phyloP scores from a whole-genome alignment of 2,329 filamentous ascomycete genomes.

The Neobulgaria alba region DNA sequence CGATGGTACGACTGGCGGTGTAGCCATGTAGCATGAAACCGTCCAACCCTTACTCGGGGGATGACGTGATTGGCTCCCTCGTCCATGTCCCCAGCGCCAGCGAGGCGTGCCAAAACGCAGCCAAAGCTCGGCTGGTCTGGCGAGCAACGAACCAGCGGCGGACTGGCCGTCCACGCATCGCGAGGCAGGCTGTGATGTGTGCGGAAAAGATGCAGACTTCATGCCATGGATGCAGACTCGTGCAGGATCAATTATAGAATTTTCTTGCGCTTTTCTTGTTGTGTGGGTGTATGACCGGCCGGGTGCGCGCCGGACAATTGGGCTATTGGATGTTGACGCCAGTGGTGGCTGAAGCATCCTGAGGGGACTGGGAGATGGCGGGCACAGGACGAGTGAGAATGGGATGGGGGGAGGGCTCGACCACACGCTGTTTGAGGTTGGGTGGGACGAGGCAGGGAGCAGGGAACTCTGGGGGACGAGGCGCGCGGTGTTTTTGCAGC shows the following conservation, averaged over 20 bases:
- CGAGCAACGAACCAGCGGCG: background rate
- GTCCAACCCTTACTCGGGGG: background rate
- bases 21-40: background rate
- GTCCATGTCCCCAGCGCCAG: no score
- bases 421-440: background rate
- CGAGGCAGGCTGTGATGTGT: no score
- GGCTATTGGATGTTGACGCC: background rate
- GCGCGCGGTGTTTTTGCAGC: no score
- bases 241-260: no score
- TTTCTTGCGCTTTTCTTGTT: no score
- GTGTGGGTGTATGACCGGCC: background rate
- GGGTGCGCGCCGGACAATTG: background rate
- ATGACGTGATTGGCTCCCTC: background rate
- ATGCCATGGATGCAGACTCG: no score
- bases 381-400: no score
- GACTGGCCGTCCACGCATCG: background rate
- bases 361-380: no score
- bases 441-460: background rate
- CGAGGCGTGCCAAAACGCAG: no score
- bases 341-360: conserved; percentile 1
- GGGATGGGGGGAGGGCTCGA: background rate
- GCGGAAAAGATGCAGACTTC: no score
- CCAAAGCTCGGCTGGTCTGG: no score
- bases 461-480: background rate
- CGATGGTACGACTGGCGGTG: background rate